phyloP scores from a whole-genome alignment of 257 asterid species.

The Penstemon eatonii region DNA sequence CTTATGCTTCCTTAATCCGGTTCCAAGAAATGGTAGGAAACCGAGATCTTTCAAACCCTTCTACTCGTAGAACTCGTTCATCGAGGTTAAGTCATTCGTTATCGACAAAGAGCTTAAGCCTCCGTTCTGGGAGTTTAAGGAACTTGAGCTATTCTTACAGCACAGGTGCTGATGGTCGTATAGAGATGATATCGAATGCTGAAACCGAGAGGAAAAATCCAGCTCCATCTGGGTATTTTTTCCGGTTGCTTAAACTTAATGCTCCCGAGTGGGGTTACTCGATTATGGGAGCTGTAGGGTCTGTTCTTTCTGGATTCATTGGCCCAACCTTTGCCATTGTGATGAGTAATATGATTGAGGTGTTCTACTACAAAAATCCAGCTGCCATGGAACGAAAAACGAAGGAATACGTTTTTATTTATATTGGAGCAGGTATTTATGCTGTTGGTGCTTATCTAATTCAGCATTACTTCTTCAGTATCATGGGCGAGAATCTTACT shows the following conservation, averaged over 20 bases:
- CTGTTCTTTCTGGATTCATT: slow-evolving; percentile 85
- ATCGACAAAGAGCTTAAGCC: slow-evolving; percentile 92
- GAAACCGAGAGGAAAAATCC: slow-evolving; percentile 84
- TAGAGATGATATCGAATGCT: slow-evolving; percentile 94
- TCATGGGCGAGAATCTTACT: slow-evolving; percentile 96
- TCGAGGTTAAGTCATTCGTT: slow-evolving; percentile 83
- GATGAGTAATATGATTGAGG: slow-evolving; percentile 96
- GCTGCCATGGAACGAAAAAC: slow-evolving; percentile 82
- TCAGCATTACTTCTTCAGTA: slow-evolving; percentile 96
- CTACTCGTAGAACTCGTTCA: slow-evolving; percentile 84
- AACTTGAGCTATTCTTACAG: slow-evolving; percentile 91
- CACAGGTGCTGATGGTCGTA: slow-evolving; percentile 95
- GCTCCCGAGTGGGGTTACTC: slow-evolving; percentile 99
- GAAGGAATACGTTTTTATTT: slow-evolving; percentile 83
- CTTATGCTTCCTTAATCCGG: slow-evolving; percentile 78
- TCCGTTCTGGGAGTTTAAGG: slow-evolving; percentile 91
- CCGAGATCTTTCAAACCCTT: slow-evolving; percentile 80
- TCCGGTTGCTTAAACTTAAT: slow-evolving; percentile 77
- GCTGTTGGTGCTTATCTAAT: slow-evolving; percentile 90
- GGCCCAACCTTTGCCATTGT: slow-evolving; percentile 94
- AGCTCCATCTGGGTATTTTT: slow-evolving; percentile 84
- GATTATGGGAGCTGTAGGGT: slow-evolving; percentile 92
- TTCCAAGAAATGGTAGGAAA: slow-evolving; percentile 92
- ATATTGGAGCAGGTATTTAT: slow-evolving; percentile 86
- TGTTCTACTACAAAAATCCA: slow-evolving; percentile 74